Conservation (phyloP, 2,329 filamentous ascomycete species). For the Malbranchea zuffiana region DNA sequence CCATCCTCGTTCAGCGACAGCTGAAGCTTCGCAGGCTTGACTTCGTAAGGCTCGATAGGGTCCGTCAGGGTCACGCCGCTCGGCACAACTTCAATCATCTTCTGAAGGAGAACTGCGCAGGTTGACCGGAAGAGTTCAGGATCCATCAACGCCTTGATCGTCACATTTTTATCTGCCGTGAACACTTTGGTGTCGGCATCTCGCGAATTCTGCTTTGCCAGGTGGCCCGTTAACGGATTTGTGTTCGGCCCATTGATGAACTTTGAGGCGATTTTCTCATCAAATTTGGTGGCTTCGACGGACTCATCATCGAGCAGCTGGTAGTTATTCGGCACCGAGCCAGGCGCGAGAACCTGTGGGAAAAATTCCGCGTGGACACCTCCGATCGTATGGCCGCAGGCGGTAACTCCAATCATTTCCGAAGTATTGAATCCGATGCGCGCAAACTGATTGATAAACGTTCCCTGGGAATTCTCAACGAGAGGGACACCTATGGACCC, state of each 20-base stretch:
- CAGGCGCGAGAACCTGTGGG: constrained; percentile 8
- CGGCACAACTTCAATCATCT: constrained; percentile 14
- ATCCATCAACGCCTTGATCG: constrained; percentile 8
- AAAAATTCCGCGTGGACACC: constrained; percentile 11
- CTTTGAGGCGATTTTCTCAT: constrained; percentile 11
- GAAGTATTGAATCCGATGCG: constrained; percentile 10
- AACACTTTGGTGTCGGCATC: constrained; percentile 13
- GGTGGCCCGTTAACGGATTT: constrained; percentile 8
- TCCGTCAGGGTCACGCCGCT: constrained; percentile 8
- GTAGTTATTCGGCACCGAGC: constrained; percentile 9
- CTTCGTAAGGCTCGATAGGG: constrained; percentile 12
- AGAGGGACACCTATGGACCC: constrained; percentile 11
- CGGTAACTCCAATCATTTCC: constrained; percentile 12
- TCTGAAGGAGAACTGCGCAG: constrained; percentile 10
- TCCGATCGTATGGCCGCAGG: constrained; percentile 12
- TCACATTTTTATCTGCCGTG: constrained; percentile 10
- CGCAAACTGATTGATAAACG: constrained; percentile 13
- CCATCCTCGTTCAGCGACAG: constrained; percentile 10
- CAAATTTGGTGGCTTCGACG: constrained; percentile 9
- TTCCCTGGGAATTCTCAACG: constrained; percentile 11
- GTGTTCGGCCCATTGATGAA: constrained; percentile 5
- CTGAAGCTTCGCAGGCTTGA: constrained; percentile 10
- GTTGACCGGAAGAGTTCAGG: constrained; percentile 5
- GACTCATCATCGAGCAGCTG: constrained; percentile 9
- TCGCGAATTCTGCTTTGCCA: constrained; percentile 8